Conservation (phyloP, 306 rosid genomes). For the Vigna angularis region DNA sequence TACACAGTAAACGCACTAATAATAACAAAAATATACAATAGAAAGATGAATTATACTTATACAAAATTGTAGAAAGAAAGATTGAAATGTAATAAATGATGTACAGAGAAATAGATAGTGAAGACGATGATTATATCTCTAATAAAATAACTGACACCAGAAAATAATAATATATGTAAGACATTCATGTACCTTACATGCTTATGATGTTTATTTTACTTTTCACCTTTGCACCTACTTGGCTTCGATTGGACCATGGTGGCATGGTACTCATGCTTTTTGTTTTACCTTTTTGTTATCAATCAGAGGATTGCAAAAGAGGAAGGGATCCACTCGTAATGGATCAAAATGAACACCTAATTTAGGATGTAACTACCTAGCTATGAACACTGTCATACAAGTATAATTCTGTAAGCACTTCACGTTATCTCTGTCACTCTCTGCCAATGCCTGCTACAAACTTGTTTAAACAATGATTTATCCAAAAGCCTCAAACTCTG, state of each 20-base stretch:
- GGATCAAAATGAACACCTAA: constrained; percentile 9
- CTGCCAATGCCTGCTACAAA: neutral
- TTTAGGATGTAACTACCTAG: constrained; percentile 10
- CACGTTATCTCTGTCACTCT: constrained; percentile 5
- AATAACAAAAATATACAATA: too few species aligned
- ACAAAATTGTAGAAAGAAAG: neutral
- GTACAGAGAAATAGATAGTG: too few species aligned
- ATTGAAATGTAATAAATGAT: too few species aligned
- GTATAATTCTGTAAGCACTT: constrained; percentile 15
- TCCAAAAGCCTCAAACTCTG: neutral
- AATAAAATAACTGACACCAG: neutral
- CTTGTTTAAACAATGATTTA: neutral
- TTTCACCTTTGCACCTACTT: constrained; percentile 4
- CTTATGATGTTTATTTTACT: neutral
- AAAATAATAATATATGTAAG: too few species aligned
- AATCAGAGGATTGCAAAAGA: constrained; percentile 6
- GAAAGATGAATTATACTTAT: too few species aligned
- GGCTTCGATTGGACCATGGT: neutral
- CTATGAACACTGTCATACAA: constrained; percentile 3
- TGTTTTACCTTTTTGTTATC: neutral
- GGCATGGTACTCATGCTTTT: neutral
- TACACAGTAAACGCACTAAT: too few species aligned
- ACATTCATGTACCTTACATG: neutral
- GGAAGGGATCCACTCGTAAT: neutral
- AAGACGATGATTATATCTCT: too few species aligned